phyloP scores from a whole-genome alignment of 2,329 filamentous ascomycete genomes.

The Sclerotinia glacialis region DNA sequence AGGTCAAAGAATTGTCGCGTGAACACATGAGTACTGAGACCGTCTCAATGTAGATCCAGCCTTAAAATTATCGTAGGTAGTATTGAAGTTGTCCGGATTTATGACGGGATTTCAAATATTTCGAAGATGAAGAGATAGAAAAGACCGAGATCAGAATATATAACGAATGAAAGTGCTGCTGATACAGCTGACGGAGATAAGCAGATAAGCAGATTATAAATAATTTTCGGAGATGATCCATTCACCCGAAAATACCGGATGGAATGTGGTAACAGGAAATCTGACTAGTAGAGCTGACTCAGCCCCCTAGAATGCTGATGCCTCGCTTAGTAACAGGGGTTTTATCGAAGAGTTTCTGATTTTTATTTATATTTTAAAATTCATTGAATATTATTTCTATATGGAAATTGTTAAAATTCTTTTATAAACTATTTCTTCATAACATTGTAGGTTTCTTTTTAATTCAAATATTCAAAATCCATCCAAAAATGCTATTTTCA shows the following conservation, averaged over 20 bases:
- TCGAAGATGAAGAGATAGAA: neutral
- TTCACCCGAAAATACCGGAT: neutral
- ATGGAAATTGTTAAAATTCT: too few relatives aligned
- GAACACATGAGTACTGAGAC: neutral
- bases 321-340: too few relatives aligned
- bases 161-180: neutral
- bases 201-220: slow-evolving; percentile 11
- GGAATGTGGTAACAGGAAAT: too few relatives aligned
- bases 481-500: too few relatives aligned
- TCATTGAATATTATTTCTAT: too few relatives aligned
- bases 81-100: neutral
- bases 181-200: slow-evolving; percentile 2
- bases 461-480: too few relatives aligned
- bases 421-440: too few relatives aligned
- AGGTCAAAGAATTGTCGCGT: neutral
- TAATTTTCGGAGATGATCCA: slow-evolving; percentile 4
- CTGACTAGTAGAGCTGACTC: too few relatives aligned
- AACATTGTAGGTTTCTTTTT: too few relatives aligned
- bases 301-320: too few relatives aligned
- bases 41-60: neutral
- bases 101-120: slow-evolving; percentile 1
- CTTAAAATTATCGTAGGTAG: neutral
- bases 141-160: slow-evolving; percentile 1
- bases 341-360: too few relatives aligned
- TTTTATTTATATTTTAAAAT: too few relatives aligned